phyloP scores from a whole-genome alignment of 2,329 filamentous ascomycete genomes.

The Bipolaris sorokiniana region DNA sequence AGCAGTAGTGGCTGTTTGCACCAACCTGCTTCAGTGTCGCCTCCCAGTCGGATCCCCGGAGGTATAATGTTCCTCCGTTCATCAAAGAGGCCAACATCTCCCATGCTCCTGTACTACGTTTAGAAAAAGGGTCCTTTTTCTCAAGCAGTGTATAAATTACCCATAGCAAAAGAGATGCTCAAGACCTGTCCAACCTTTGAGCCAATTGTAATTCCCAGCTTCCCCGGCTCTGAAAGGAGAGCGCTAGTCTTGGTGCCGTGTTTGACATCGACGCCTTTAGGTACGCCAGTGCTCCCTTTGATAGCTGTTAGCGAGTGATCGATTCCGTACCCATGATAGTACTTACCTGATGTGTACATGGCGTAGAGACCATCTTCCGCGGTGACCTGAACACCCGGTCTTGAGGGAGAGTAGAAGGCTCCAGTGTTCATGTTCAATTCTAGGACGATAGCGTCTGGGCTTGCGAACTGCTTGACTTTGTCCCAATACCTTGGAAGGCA shows the following conservation, averaged over 20 bases:
- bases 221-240: constrained; percentile 58
- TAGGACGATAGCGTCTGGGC: constrained; percentile 22
- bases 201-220: constrained; percentile 58
- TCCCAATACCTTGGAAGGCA: constrained; percentile 52
- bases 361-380: constrained; percentile 42
- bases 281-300: constrained; percentile 59
- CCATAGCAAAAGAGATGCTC: constrained; percentile 67
- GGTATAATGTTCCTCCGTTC: constrained; percentile 63
- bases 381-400: constrained; percentile 25
- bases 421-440: constrained; percentile 23
- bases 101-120: constrained; percentile 58
- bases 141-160: constrained; percentile 49
- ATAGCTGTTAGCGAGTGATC: constrained; percentile 7
- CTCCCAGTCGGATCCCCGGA: constrained; percentile 60
- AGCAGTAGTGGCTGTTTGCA: neutral
- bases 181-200: constrained; percentile 62
- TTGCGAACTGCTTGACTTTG: constrained; percentile 30
- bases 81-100: constrained; percentile 64
- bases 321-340: no score
- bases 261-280: constrained; percentile 65
- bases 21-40: constrained; percentile 55
- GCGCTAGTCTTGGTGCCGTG: constrained; percentile 64
- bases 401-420: constrained; percentile 19
- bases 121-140: neutral
- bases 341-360: constrained; percentile 60